Evolutionary conservation across 768 basidiomycete species (phyloP).

Genomic region (Phylloporus sp.): DNA sequence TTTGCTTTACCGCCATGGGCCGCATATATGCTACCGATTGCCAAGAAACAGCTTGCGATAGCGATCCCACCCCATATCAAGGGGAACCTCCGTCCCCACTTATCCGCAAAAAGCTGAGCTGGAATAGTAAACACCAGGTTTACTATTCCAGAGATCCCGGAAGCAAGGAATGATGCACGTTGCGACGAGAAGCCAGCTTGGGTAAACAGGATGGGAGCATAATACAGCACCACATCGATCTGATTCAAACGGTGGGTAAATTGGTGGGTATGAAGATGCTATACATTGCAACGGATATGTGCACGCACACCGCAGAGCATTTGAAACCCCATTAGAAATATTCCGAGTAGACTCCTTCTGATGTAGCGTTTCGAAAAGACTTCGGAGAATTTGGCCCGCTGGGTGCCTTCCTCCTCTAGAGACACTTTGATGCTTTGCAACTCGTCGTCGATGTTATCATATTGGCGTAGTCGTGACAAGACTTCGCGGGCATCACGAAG

Average conservation of each 20-base stretch:
- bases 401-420: conserved; percentile 20
- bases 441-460: conserved; percentile 19
- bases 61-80: conserved; percentile 42
- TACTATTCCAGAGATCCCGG: conserved; percentile 46
- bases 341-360: conserved; percentile 36
- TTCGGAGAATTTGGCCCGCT: conserved; percentile 23
- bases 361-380: conserved; percentile 29
- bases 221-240: conserved; percentile 33
- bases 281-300: background rate
- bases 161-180: conserved; percentile 48
- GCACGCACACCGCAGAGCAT: conserved; percentile 33
- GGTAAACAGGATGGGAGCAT: conserved; percentile 46
- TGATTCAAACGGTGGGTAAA: conserved; percentile 1
- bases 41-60: conserved; percentile 36
- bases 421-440: conserved; percentile 15
- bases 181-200: conserved; percentile 47
- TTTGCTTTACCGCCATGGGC: conserved; percentile 31
- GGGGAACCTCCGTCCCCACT: conserved; percentile 34
- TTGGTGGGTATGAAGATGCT: background rate
- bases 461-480: conserved; percentile 17
- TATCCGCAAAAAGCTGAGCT: conserved; percentile 38
- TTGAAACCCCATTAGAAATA: conserved; percentile 44
- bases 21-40: conserved; percentile 45
- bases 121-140: conserved; percentile 38
- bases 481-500: conserved; percentile 31